Conservation (phyloP, 1,284 basidiomycete genomes). For the Inonotus hispidus region DNA sequence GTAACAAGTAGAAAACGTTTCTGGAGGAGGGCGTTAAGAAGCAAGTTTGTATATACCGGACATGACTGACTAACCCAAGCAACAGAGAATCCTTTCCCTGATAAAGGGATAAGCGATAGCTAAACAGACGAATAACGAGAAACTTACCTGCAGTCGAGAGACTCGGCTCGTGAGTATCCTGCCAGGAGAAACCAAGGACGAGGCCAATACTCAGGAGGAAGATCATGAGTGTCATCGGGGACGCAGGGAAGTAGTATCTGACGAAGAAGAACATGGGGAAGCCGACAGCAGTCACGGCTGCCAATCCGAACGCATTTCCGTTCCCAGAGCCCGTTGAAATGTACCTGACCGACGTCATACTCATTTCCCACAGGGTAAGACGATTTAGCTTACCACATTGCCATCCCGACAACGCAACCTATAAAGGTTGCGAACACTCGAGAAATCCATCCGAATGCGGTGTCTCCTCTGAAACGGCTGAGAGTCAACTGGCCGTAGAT, state of each 20-base stretch:
- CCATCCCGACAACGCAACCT: slow-evolving; percentile 63
- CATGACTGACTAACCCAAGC: slow-evolving; percentile 49
- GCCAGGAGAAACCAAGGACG: slow-evolving; percentile 72
- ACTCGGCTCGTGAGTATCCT: slow-evolving; percentile 43
- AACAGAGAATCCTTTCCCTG: slow-evolving; percentile 43
- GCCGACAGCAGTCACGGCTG: slow-evolving; percentile 60
- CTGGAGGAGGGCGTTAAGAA: slow-evolving; percentile 29
- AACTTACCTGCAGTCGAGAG: slow-evolving; percentile 44
- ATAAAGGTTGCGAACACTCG: slow-evolving; percentile 65
- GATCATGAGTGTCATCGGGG: slow-evolving; percentile 69
- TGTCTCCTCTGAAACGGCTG: slow-evolving; percentile 71
- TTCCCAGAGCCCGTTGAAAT: slow-evolving; percentile 59
- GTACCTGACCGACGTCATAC: slow-evolving; percentile 44
- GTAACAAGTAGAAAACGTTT: slow-evolving; percentile 58
- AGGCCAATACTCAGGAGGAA: slow-evolving; percentile 67
- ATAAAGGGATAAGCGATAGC: background rate
- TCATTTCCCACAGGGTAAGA: slow-evolving; percentile 11
- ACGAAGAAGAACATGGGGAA: slow-evolving; percentile 69
- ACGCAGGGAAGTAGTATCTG: slow-evolving; percentile 70
- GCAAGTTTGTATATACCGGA: background rate
- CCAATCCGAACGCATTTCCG: slow-evolving; percentile 74
- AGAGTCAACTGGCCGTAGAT: slow-evolving; percentile 71
- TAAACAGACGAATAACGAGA: background rate
- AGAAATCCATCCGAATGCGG: slow-evolving; percentile 60
- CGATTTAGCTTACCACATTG: slow-evolving; percentile 53